Base-by-base conservation (phyloP, 305 asterid genomes). In the Euphrasia arctica region DNA sequence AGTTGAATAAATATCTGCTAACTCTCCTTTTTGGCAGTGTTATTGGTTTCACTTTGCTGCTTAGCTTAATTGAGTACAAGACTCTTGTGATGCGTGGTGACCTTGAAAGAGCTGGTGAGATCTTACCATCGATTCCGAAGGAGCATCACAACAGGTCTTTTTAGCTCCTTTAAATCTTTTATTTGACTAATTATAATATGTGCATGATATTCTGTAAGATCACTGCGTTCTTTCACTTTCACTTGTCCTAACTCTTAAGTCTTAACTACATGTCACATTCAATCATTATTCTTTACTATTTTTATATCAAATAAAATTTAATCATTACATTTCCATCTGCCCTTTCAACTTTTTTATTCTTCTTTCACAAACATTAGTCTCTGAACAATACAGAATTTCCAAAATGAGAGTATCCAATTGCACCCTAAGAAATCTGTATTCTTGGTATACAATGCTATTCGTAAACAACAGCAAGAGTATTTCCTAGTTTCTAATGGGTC, bases 71-170 rank as follows among this genome's bases (percentile, higher is more conserved):
- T 51, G 99, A 94, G 81, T 94, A 94, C 83, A 94, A 94, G 85
- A 94, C 99, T 70, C 91, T 94, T 52, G 95, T 94, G 63, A 90
- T 94, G 96, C 96, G 99, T 50, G 99, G 95, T 69, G 99, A 94
- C 72, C 77, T 89, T 58, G 96, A 86, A 66, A 83, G 95, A 78
- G 96, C 99, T 51, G 91, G 75, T 81, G 87, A 80, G 59, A 77
- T 94, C 72, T 78, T 94, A 69, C 83, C 93, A 67, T 85, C 96
- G 60, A 88, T 94, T 72, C 99, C 99, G 6, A 85, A 79, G 82
- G 98, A 90, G 62, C 99, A 94, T 60, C 96, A 71, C 54, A 94
- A 90, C 74, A 85, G 98, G 98, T 90, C 66, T 52, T 43, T 18
- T 32, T 43, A 65, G n/a, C 27, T 55, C 36, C 58, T 51, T 51